Conservation (phyloP, 768 basidiomycete genomes). For the Tulasnella sp. region DNA sequence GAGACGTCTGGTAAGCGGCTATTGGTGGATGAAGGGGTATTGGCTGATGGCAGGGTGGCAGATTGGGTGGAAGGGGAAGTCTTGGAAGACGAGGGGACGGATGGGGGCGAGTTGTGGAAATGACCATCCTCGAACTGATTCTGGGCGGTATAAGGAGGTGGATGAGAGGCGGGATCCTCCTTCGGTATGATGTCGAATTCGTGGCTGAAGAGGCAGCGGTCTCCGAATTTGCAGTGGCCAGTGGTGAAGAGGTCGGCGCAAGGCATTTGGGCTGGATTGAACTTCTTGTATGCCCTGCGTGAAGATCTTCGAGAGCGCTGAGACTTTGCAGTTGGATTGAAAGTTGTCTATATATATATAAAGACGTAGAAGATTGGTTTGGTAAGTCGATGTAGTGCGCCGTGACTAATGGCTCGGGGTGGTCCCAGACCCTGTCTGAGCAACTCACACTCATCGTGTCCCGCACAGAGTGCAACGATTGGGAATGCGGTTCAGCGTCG, state of each 20-base stretch:
- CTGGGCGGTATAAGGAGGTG: not conserved
- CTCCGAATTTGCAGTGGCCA: conserved; percentile 3
- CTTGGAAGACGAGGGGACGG: not conserved
- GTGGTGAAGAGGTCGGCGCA: conserved; percentile 8
- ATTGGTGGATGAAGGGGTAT: not conserved
- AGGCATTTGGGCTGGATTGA: not conserved
- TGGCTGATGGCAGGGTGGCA: not conserved
- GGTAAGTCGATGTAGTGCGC: not conserved
- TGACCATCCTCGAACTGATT: not conserved
- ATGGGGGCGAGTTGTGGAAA: not conserved
- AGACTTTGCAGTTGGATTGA: not conserved
- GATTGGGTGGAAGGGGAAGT: conserved; percentile 7
- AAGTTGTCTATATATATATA: not conserved
- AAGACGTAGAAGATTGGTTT: not conserved
- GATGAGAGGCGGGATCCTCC: not conserved
- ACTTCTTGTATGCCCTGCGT: not conserved
- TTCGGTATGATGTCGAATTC: not conserved
- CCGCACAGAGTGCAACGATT: not conserved
- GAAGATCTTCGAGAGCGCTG: not conserved
- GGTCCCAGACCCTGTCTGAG: not conserved
- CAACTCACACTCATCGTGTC: conserved; percentile 10
- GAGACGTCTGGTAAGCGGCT: not conserved
- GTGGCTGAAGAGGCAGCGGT: conserved; percentile 7
- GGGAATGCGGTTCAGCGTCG: not conserved
- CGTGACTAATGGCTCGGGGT: not conserved